Evolutionary conservation across 2,329 filamentous ascomycete genomes (phyloP).

Genomic region (Pseudogymnoascus sp.): DNA sequence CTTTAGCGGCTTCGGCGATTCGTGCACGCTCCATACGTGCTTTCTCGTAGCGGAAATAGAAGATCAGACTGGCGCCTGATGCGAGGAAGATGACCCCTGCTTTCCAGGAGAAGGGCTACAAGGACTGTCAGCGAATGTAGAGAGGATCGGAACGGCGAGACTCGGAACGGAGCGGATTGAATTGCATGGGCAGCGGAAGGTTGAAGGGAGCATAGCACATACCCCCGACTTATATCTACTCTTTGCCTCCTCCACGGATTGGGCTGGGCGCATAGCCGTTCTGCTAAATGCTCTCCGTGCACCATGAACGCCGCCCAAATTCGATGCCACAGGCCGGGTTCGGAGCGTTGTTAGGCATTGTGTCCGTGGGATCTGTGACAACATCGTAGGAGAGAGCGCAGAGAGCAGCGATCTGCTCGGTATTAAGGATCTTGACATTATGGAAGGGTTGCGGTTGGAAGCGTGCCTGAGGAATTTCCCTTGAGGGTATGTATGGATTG

Average conservation of each 20-base stretch:
- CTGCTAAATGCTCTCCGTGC: slow-evolving; percentile 15
- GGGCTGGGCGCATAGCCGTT: slow-evolving; percentile 17
- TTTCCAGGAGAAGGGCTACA: slow-evolving; percentile 85
- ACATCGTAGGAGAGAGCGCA: slow-evolving; percentile 5
- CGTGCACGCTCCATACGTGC: slow-evolving; percentile 80
- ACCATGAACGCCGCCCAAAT: neutral
- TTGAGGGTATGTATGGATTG: neutral
- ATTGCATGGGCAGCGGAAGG: neutral
- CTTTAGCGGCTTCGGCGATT: slow-evolving; percentile 86
- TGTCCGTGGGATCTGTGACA: slow-evolving; percentile 14
- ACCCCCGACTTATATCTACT: slow-evolving; percentile 25
- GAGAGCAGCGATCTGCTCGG: slow-evolving; percentile 20
- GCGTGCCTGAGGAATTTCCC: neutral
- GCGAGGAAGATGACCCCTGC: slow-evolving; percentile 77
- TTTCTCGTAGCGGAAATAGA: slow-evolving; percentile 94
- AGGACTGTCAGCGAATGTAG: neutral
- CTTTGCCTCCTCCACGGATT: slow-evolving; percentile 26
- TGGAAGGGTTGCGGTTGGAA: neutral
- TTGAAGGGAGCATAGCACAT: slow-evolving; percentile 8
- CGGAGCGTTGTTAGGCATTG: slow-evolving; percentile 5
- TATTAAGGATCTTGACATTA: slow-evolving; percentile 22
- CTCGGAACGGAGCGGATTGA: neutral
- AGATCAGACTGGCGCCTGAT: slow-evolving; percentile 67
- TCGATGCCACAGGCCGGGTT: neutral
- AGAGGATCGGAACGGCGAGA: neutral